These are phyloP conservation scores for Tulasnella sp. DNA, from an alignment of 768 basidiomycete species.

Conservation along the genomic window DNA sequence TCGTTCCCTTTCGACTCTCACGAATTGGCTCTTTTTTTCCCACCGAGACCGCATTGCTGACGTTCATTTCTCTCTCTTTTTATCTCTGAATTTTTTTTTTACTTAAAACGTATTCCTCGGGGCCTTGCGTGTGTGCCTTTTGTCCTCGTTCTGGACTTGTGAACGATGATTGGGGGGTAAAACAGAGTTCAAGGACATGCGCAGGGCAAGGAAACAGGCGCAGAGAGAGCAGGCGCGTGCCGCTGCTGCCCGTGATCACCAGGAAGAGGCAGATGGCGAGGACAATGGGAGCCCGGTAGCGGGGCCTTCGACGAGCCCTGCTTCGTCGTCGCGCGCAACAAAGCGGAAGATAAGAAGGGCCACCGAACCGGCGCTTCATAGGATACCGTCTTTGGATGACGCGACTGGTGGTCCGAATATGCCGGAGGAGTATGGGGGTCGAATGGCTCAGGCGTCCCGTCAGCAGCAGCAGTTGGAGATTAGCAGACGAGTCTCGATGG, in stretches of 20 bases:
- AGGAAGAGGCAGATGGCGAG: not conserved
- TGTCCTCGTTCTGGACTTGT: not conserved
- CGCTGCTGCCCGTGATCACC: not conserved
- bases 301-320: constrained; percentile 8
- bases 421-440: constrained; percentile 1
- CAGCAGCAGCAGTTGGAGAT: not conserved
- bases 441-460: not conserved
- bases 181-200: constrained; percentile 96
- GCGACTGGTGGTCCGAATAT: not conserved
- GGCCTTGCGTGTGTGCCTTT: not conserved
- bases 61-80: constrained; percentile 22
- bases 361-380: not conserved
- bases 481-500: constrained; percentile 14
- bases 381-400: not conserved
- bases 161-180: not conserved
- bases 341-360: constrained; percentile 6
- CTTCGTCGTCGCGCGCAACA: not conserved
- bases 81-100: constrained; percentile 17
- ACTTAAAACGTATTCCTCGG: not conserved
- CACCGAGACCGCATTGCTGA: constrained; percentile 13
- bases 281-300: not conserved
- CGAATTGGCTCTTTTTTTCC: constrained; percentile 2
- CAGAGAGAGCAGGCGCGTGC: not conserved
- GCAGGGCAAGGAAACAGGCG: constrained; percentile 89
- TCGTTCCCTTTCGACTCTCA: not conserved